A percentile compares a stretch with the other conserved stretches of the same genome.
These are phyloP conservation scores for Lodderomyces oxycetoniae DNA, from an alignment of 1,139 yeast genomes.

Conservation along the genomic window DNA sequence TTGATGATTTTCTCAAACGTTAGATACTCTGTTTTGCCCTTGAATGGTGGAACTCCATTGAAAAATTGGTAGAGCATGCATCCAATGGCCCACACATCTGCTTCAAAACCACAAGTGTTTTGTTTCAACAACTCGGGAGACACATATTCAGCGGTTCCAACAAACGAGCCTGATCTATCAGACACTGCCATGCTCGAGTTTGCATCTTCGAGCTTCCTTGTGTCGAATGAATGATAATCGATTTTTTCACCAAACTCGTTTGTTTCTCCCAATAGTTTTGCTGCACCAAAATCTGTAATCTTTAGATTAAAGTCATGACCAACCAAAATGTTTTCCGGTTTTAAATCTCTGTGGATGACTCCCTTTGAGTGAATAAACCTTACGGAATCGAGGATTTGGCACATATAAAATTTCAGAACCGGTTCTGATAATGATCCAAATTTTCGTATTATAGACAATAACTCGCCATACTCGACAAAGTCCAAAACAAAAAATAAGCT, in stretches of 20 bases:
- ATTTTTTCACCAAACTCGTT: slow-evolving; percentile 34
- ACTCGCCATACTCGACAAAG: slow-evolving; percentile 77
- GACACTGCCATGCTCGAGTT: background rate
- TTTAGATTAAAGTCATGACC: slow-evolving; percentile 78
- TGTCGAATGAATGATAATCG: slow-evolving; percentile 30
- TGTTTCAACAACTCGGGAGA: slow-evolving; percentile 88
- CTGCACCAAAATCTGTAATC: slow-evolving; percentile 98
- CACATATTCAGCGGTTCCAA: slow-evolving; percentile 64
- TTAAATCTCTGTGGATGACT: slow-evolving; percentile 87
- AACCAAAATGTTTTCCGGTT: slow-evolving; percentile 87
- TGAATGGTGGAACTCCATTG: slow-evolving; percentile 94
- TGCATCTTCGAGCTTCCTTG: slow-evolving; percentile 13
- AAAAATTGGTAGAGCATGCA: slow-evolving; percentile 91
- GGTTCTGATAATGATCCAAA: slow-evolving; percentile 75
- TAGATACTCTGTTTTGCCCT: slow-evolving; percentile 89
- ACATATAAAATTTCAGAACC: slow-evolving; percentile 67
- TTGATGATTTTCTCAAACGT: slow-evolving; percentile 91
- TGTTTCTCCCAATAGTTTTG: slow-evolving; percentile 62
- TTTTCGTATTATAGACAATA: slow-evolving; percentile 63
- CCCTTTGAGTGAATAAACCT: slow-evolving; percentile 79
- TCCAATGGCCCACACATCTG: slow-evolving; percentile 97
- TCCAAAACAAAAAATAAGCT: slow-evolving; percentile 71
- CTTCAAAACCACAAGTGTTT: slow-evolving; percentile 78
- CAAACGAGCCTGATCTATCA: slow-evolving; percentile 67
- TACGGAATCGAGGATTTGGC: slow-evolving; percentile 83